Conservation (phyloP, 1,284 basidiomycete genomes). For the Ceratobasidium papillatum region DNA sequence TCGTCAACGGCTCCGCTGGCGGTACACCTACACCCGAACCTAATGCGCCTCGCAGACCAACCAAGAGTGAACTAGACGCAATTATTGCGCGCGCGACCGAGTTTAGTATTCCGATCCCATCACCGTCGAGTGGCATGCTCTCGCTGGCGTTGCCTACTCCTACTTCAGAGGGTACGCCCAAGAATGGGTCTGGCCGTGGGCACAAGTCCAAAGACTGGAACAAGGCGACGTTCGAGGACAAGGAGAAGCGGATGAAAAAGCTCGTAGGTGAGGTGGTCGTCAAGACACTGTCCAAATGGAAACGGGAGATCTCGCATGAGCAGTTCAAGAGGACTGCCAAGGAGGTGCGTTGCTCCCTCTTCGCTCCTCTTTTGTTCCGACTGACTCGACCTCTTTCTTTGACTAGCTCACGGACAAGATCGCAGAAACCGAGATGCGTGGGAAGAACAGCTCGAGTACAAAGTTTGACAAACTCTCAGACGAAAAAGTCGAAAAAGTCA, state of each 20-base stretch:
- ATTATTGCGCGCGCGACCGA: conserved; percentile 51
- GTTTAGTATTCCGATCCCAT: conserved; percentile 46
- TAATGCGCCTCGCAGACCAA: conserved; percentile 41
- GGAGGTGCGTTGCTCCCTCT: conserved; percentile 69
- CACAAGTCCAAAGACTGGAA: conserved; percentile 59
- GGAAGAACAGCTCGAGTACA: conserved; percentile 78
- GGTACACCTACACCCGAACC: conserved; percentile 32
- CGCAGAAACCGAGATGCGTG: conserved; percentile 78
- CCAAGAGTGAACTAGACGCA: conserved; percentile 51
- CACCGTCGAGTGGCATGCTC: conserved; percentile 1
- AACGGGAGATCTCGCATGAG: conserved; percentile 81
- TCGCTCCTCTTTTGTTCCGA: conserved; percentile 26
- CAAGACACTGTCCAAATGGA: conserved; percentile 89
- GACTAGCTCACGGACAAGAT: conserved; percentile 79
- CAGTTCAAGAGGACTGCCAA: conserved; percentile 95
- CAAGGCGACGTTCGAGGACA: conserved; percentile 63
- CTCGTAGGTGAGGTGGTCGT: conserved; percentile 92
- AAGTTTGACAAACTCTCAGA: conserved; percentile 80
- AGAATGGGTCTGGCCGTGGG: conserved; percentile 42
- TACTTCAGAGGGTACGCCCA: conserved; percentile 55
- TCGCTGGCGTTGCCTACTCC: conserved; percentile 25
- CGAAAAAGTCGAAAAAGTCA: conserved; percentile 90
- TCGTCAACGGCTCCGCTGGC: conserved; percentile 2
- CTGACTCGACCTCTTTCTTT: not conserved
- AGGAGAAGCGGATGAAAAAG: conserved; percentile 85